phyloP scores from a whole-genome alignment of 805 yeast genomes.

The Clavispora carvajalis region DNA sequence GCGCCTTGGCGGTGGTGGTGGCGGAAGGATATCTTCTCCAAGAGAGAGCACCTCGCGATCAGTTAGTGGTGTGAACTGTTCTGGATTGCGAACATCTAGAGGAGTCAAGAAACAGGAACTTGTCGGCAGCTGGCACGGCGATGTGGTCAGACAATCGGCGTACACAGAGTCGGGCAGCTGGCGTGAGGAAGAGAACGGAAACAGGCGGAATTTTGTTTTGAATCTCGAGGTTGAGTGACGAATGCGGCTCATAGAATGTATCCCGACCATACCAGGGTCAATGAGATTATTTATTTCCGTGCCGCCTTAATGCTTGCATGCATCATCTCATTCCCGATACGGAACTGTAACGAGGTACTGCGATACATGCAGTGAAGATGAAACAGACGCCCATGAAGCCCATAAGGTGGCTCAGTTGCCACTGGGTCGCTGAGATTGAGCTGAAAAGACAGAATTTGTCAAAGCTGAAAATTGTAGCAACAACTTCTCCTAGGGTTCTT shows the following conservation, averaged over 20 bases:
- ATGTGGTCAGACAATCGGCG: not conserved
- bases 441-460: too few relatives aligned
- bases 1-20: conserved; percentile 10
- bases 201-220: not conserved
- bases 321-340: not conserved
- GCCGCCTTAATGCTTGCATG: not conserved
- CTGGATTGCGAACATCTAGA: conserved; percentile 13
- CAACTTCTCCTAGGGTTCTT: too few relatives aligned
- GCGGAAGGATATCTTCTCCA: conserved; percentile 13
- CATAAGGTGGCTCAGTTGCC: too few relatives aligned
- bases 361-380: not conserved
- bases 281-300: too few relatives aligned
- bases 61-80: conserved; percentile 7
- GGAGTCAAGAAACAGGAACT: conserved; percentile 10
- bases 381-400: not conserved
- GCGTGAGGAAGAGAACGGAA: not conserved
- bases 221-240: not conserved
- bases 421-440: too few relatives aligned
- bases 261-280: not conserved
- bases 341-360: not conserved
- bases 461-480: too few relatives aligned
- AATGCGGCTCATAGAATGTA: not conserved
- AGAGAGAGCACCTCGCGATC: conserved; percentile 8
- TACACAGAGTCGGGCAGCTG: not conserved
- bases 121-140: not conserved